phyloP scores from a whole-genome alignment of 345 rosid species.

The Gossypium stocksii region DNA sequence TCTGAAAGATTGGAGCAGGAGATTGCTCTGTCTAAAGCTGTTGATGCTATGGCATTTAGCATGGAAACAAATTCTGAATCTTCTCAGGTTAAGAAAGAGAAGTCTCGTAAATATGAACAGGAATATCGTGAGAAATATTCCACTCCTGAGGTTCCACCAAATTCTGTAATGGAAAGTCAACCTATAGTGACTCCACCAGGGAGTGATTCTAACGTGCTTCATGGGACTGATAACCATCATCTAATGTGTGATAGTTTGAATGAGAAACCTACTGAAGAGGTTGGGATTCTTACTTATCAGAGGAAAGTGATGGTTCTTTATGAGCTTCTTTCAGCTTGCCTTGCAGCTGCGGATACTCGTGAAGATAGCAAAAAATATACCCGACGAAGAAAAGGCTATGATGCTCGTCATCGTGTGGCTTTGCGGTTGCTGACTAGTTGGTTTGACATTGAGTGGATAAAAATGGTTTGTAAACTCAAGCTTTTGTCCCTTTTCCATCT shows the following conservation, averaged over 20 bases:
- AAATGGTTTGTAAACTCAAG: constrained; percentile 56
- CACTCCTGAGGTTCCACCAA: constrained; percentile 38
- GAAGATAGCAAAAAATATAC: constrained; percentile 47
- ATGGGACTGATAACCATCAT: constrained; percentile 23
- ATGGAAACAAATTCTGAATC: constrained; percentile 51
- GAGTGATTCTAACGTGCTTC: background rate
- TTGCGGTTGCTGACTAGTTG: constrained; percentile 77
- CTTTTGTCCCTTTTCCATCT: constrained; percentile 1
- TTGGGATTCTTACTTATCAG: constrained; percentile 50
- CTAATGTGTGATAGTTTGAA: constrained; percentile 31
- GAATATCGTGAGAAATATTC: constrained; percentile 70
- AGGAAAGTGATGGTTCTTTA: constrained; percentile 77
- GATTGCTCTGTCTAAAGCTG: constrained; percentile 67
- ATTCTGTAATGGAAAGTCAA: constrained; percentile 17
- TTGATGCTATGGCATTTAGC: constrained; percentile 51
- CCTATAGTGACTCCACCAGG: background rate
- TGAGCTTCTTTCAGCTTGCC: constrained; percentile 89
- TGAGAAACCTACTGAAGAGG: constrained; percentile 58
- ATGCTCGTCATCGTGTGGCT: constrained; percentile 91
- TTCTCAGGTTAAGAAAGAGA: constrained; percentile 57
- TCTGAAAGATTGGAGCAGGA: constrained; percentile 48
- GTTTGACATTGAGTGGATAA: constrained; percentile 77
- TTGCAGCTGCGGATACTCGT: constrained; percentile 69
- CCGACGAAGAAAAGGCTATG: constrained; percentile 75
- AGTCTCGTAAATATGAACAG: constrained; percentile 63